Base-by-base conservation (phyloP, 106 monocot species). In the Dioscorea dumetorum region DNA sequence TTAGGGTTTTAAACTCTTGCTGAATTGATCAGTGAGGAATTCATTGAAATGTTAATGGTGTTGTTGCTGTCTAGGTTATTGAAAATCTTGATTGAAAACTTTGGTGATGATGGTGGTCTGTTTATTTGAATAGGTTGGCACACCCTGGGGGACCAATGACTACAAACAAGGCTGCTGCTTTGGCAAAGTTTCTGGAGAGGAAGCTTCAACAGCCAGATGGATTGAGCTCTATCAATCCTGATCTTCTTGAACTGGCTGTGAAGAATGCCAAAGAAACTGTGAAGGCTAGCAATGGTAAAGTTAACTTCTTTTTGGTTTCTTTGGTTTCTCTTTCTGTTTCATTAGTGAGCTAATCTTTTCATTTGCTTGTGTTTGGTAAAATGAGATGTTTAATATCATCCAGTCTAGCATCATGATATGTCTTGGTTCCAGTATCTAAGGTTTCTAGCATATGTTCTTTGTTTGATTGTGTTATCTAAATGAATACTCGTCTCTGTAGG, bases 191-290 rank as follows among this genome's bases (percentile, higher is more conserved):
- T 81, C 77, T 99, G 1, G 93, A 93, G 63, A 78, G 99, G 66
- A 99, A 99, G 72, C 84, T 99, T 20, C 88, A 93, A 69, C 80
- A 99, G 52, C 93, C 99, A 48, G 93, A 81, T 79, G 99, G 99
- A 13, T 61, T 99, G 60, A 66, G 83, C 6, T 90, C 93, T n/a
- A 67, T 99, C 33, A 73, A 99, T 33, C 93, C 93, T 3, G 73
- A 83, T 70, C 77, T 90, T 79, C 83, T 99, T 7, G 90, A 99
- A 58, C 63, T 82, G 28, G 99, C 93, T 34, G 90, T 99, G 7
- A 82, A 73, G 67, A 87, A 93, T 70, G 99, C 99, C 21, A 99
- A 99, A 76, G 87, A 87, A 52, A 90, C 99, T 0, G 81, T 93
- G 9, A 72, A 65, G 70, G 78, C 84, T 22, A 84, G 97, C 69